phyloP scores from a whole-genome alignment of 345 rosid genomes.

The Eucalyptus melliodora region DNA sequence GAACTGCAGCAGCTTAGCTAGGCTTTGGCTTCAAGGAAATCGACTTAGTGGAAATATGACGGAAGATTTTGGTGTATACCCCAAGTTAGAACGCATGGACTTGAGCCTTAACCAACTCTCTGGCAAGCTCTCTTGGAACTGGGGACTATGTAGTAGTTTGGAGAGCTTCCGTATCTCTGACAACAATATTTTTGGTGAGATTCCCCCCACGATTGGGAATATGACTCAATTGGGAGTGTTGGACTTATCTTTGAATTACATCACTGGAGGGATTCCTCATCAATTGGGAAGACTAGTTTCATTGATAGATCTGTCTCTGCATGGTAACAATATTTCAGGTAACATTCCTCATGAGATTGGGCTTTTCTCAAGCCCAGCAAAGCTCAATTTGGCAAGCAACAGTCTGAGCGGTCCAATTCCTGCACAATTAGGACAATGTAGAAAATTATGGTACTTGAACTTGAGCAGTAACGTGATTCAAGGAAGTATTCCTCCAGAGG shows the following conservation, averaged over 20 bases:
- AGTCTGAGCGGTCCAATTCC: not conserved
- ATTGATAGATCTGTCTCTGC: not conserved
- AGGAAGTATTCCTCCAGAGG: not conserved
- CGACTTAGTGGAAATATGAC: not conserved
- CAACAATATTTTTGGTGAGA: not conserved
- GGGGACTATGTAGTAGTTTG: not conserved
- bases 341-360: not conserved
- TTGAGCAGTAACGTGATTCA: not conserved
- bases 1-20: not conserved
- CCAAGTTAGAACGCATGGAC: not conserved
- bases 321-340: not conserved
- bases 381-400: not conserved
- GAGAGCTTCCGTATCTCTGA: not conserved
- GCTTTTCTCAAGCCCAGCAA: not conserved
- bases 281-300: not conserved
- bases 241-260: not conserved
- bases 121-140: not conserved
- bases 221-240: not conserved
- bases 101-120: not conserved
- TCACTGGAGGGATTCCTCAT: not conserved
- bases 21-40: not conserved
- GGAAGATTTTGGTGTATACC: not conserved
- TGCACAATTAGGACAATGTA: not conserved
- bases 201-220: not conserved
- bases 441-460: not conserved